A percentile compares a stretch with the other conserved stretches of the same genome.
Evolutionary conservation across 1,284 basidiomycete species (phyloP).

Genomic region (Stygiomarasmius scandens): DNA sequence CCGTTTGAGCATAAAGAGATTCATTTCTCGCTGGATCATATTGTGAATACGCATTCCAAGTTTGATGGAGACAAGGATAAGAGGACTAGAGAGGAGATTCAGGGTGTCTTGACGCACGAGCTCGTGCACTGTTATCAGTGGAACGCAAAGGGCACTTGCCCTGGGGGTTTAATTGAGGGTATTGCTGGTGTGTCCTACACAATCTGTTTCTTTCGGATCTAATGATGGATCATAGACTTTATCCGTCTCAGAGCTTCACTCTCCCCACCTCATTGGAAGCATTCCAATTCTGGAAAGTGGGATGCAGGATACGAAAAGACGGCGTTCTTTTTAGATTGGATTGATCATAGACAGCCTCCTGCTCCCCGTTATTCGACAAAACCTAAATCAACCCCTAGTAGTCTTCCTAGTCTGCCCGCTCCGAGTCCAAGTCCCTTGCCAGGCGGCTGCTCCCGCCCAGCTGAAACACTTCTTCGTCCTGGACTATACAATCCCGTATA

Average conservation of each 20-base stretch:
- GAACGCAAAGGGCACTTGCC: constrained; percentile 59
- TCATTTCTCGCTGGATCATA: constrained; percentile 66
- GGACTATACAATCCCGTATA: background rate
- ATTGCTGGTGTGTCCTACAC: constrained; percentile 57
- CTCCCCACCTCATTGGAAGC: constrained; percentile 69
- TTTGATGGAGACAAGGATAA: constrained; percentile 17
- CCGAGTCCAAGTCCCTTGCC: no score
- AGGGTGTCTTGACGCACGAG: constrained; percentile 68
- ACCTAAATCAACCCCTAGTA: no score
- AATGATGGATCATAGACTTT: constrained; percentile 51
- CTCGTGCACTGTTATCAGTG: constrained; percentile 77
- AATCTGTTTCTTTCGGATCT: background rate
- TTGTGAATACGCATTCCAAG: constrained; percentile 36
- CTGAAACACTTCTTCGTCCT: background rate
- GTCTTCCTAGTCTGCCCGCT: background rate
- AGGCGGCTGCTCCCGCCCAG: no score
- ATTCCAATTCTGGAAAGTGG: constrained; percentile 48
- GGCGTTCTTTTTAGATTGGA: constrained; percentile 73
- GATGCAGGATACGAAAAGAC: constrained; percentile 74
- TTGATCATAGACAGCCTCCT: constrained; percentile 26
- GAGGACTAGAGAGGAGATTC: constrained; percentile 58
- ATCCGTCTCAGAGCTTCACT: constrained; percentile 63
- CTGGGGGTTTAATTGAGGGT: constrained; percentile 71
- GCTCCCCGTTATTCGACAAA: background rate
- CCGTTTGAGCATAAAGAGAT: constrained; percentile 64